Evolutionary conservation across 768 basidiomycete genomes (phyloP), one percentile per base, ranked within the genome.

Genomic region (Lentinula boryana): DNA sequence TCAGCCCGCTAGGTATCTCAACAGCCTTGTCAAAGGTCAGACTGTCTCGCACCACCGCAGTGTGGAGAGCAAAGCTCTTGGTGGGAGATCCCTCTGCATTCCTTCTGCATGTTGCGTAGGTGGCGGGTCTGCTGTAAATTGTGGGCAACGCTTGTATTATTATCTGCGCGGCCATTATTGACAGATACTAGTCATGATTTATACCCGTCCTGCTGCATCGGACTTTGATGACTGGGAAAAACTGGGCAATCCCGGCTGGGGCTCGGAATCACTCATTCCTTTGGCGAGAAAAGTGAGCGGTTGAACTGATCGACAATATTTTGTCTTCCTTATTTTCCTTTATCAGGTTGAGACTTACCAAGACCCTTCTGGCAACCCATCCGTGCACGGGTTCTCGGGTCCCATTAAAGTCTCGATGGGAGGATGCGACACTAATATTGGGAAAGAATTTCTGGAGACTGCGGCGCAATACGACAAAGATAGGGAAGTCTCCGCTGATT

Each of bases 141-240:
- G 80, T 80, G 43, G 41, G 15, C n/a, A 5, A n/a, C 16, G 16
- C 4, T 18, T 7, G n/a, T 3, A 43, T 6, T 5, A 18, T 48
- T 43, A 41, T 21, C n/a, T 12, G 31, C 41, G 15, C 44, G 12
- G 27, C 2, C 21, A 16, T 32, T 18, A 36, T 49, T 8, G n/a
- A 21, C 16, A 18, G 21, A n/a, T 18, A 7, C 27, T 27, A 67
- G 63, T 69, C 46, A 70, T 68, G 66, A 68, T 76, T 71, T 82
- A 82, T 60, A 76, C 73, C 0, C 76, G 81, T 12, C 74, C 76
- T 13, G 63, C 75, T 2, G 74, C 76, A 1, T 79, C 78, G 0
- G 80, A 82, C 61, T 81, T 75, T 32, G 77, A 82, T 46, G 78
- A 77, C 52, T 81, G 80, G 81, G 73, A 75, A 56, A 68, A 1